Base-by-base conservation (phyloP, 2,329 filamentous ascomycete species). In the Knoxdaviesia capensis region DNA sequence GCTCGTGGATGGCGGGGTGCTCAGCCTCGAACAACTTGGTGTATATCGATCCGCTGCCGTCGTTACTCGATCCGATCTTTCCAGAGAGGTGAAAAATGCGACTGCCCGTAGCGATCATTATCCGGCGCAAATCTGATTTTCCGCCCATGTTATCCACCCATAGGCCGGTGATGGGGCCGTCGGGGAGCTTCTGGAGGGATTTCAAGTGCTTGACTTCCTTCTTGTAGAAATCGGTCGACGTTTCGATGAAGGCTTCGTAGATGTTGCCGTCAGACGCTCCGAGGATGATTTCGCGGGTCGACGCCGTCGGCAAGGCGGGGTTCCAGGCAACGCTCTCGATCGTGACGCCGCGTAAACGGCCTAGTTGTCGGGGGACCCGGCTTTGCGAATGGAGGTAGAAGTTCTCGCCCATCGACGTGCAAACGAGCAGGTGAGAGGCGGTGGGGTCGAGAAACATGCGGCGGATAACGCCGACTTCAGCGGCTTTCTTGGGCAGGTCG, bases 361-460 rank as follows among this genome's bases (percentile, higher is more conserved):
- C 77, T 34, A 98, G 66, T 6, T 79, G 71, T 48, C 90, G 84
- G 3, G 88, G 86, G 49, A 87, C 80, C 50, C 85, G 80, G 33
- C 87, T 90, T 56, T 96, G 88, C 7, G 86, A 88, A 58, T 98
- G 90, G 7, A 98, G 80, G 59, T 98, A 98, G 65, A 87, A 98
- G 62, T 93, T 96, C 59, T 98, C 90, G 56, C 86, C 86, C 36
- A 86, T 73, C 5, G 85, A 80, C 3, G 90, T 98, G 56, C 81
- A 86, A 50, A 98, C 77, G 48, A 98, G 74, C 31, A 98, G 68
- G 62, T 98, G 90, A 5, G 86, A 94, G 31, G 90, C 90, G 7
- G 88, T 94, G 31, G 90, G 88, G 55, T 98, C 90, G 54, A 98
- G 80, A 63, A 98, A 98, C 73, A 98, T 85, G 64, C 82, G 84